Percentiles rank a stretch among this genome's conserved stretches.
Conservation (phyloP, 2,329 filamentous ascomycete genomes). For the Albifimbria verrucaria region DNA sequence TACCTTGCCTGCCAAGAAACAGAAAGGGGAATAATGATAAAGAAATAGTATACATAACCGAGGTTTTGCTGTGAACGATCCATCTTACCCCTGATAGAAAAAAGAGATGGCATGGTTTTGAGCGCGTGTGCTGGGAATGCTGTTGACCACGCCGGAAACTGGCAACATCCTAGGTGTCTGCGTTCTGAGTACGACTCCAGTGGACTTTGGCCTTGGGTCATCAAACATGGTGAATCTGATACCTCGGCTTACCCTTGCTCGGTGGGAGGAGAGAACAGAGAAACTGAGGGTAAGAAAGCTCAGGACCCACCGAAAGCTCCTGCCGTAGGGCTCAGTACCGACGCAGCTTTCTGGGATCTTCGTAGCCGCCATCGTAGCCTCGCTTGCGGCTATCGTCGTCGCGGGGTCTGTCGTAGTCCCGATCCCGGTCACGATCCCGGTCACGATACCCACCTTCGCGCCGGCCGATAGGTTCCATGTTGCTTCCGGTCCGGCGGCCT, state of each 20-base stretch:
- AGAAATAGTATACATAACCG: constrained; percentile 20
- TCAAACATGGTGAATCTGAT: not conserved
- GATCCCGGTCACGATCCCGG: constrained; percentile 43
- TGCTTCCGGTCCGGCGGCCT: constrained; percentile 64
- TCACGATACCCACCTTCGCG: constrained; percentile 56
- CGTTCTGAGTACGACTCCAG: not conserved
- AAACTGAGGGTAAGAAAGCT: constrained; percentile 13
- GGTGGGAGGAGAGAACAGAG: constrained; percentile 13
- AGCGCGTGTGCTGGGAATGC: not conserved
- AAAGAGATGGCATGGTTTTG: not conserved
- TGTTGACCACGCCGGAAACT: too few relatives aligned
- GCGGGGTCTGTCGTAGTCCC: constrained; percentile 52
- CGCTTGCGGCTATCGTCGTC: constrained; percentile 63
- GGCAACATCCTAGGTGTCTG: too few relatives aligned
- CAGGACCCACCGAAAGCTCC: constrained; percentile 20
- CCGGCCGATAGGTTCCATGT: constrained; percentile 78
- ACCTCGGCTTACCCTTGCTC: constrained; percentile 18
- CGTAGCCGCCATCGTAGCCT: constrained; percentile 75
- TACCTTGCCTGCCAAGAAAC: constrained; percentile 17
- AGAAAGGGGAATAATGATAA: constrained; percentile 14
- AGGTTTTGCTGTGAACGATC: constrained; percentile 10
- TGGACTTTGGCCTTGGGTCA: constrained; percentile 5
- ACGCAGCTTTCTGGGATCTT: constrained; percentile 69
- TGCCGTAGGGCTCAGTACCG: constrained; percentile 45
- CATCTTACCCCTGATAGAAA: constrained; percentile 36